Evolutionary conservation across 441 rosid species (phyloP).

Genomic region (Populus hybrid): DNA sequence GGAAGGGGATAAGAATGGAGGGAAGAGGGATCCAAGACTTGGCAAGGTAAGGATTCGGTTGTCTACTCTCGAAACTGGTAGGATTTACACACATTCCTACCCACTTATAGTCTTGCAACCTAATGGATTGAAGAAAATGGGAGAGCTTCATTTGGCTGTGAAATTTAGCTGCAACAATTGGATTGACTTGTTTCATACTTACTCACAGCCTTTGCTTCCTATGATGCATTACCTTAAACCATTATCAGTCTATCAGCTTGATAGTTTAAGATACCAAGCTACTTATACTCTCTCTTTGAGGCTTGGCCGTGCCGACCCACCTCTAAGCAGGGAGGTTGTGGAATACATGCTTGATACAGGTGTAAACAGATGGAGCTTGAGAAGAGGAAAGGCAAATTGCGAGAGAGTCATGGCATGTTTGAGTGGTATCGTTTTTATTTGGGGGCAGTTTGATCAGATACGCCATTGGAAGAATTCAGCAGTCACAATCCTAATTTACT

Average conservation of each 20-base stretch:
- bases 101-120: neutral
- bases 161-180: neutral
- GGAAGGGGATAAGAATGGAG: neutral
- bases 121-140: constrained; percentile 2
- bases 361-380: neutral
- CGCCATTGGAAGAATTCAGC: constrained; percentile 10
- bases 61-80: neutral
- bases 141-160: constrained; percentile 11
- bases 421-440: constrained; percentile 7
- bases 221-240: constrained; percentile 5
- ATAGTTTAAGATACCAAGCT: constrained; percentile 2
- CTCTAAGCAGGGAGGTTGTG: constrained; percentile 1
- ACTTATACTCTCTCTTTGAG: neutral
- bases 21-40: constrained; percentile 30
- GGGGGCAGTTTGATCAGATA: constrained; percentile 10
- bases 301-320: constrained; percentile 7
- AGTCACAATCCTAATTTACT: neutral
- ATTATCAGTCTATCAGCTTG: constrained; percentile 7
- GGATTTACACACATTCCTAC: neutral
- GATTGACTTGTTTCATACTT: neutral
- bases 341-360: constrained; percentile 9
- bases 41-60: constrained; percentile 28
- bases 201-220: neutral
- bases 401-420: constrained; percentile 2
- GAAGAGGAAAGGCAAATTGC: neutral